Percentiles rank a stretch among this genome's conserved stretches.
Evolutionary conservation across 2,329 filamentous ascomycete species (phyloP).

Genomic region (Eurotiales sp.): DNA sequence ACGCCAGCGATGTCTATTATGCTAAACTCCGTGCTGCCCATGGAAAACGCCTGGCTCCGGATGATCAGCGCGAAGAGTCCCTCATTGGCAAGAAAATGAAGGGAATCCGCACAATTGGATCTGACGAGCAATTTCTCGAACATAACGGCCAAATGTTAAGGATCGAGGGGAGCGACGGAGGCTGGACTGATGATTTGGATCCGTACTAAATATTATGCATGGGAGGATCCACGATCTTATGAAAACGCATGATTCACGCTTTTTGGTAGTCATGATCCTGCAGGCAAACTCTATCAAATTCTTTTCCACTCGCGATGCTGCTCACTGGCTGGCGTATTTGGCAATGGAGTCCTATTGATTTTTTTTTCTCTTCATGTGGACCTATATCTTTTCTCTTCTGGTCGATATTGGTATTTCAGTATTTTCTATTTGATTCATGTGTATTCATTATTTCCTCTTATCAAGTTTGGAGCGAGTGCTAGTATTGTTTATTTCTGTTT

Average conservation of each 20-base stretch:
- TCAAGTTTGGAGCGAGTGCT: neutral
- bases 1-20: conserved; percentile 74
- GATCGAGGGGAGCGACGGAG: conserved; percentile 49
- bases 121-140: conserved; percentile 37
- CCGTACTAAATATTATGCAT: conserved; percentile 28
- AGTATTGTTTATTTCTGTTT: neutral
- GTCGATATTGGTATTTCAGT: conserved; percentile 22
- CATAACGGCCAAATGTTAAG: conserved; percentile 43
- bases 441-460: conserved; percentile 17
- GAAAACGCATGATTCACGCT: conserved; percentile 6
- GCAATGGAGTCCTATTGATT: conserved; percentile 1
- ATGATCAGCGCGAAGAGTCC: conserved; percentile 34
- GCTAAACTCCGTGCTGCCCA: conserved; percentile 69
- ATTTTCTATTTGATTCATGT: conserved; percentile 19
- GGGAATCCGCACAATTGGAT: conserved; percentile 17
- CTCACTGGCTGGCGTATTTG: conserved; percentile 6
- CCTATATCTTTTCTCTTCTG: conserved; percentile 18
- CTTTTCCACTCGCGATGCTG: neutral
- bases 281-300: too few species aligned
- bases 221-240: conserved; percentile 16
- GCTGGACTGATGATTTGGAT: conserved; percentile 52
- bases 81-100: conserved; percentile 35
- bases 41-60: conserved; percentile 57
- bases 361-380: conserved; percentile 18
- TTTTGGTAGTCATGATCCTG: conserved; percentile 5